phyloP scores from a whole-genome alignment of 2,329 filamentous ascomycete genomes.

The Paraphoma chrysanthemicola region DNA sequence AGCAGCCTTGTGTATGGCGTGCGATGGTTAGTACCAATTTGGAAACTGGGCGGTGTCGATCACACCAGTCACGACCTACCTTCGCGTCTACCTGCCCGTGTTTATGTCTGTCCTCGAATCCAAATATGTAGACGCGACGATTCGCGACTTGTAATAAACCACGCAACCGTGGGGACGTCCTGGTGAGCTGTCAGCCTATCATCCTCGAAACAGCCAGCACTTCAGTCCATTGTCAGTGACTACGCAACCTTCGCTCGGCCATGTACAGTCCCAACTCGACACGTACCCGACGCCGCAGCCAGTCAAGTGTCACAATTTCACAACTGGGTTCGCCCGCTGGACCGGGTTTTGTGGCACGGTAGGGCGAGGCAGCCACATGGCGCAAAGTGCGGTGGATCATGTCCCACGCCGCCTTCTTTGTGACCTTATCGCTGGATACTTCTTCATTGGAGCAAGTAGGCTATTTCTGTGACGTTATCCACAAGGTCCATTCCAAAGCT shows the following conservation, averaged over 20 bases:
- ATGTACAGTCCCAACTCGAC: not conserved
- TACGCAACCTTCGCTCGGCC: too few relatives aligned
- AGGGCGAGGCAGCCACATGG: constrained; percentile 10
- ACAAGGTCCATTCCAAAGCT: not conserved
- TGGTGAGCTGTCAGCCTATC: too few relatives aligned
- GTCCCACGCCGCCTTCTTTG: constrained; percentile 3
- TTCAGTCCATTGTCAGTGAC: too few relatives aligned
- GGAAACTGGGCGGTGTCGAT: not conserved
- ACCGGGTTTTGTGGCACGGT: not conserved
- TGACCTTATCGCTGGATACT: constrained; percentile 3
- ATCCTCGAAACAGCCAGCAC: not conserved
- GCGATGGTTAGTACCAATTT: not conserved
- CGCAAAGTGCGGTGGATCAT: constrained; percentile 15
- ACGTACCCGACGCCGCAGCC: not conserved
- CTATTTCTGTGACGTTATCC: not conserved
- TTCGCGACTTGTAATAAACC: too few relatives aligned
- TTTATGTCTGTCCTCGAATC: too few relatives aligned
- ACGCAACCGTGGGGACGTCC: too few relatives aligned
- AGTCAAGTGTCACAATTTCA: constrained; percentile 1
- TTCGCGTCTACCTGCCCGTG: not conserved
- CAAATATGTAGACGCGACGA: too few relatives aligned
- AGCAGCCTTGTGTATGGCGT: not conserved
- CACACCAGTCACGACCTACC: not conserved
- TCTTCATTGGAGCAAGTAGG: constrained; percentile 1
- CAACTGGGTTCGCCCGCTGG: not conserved